Conservation (phyloP, 441 rosid genomes). For the Corymbia calophylla region DNA sequence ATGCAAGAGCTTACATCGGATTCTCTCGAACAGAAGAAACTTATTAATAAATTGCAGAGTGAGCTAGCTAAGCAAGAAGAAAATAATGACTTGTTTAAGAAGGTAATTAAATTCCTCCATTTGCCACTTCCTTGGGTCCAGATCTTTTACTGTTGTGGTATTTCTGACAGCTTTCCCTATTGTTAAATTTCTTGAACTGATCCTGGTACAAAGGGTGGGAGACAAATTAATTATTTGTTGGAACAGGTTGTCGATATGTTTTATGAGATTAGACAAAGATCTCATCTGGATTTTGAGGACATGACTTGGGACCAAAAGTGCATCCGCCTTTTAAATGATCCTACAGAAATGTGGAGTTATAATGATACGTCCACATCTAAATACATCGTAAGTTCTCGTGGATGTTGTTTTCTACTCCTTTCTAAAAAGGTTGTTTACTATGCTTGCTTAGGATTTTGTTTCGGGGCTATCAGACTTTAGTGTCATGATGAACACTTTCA, state of each 20-base stretch:
- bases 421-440: not conserved
- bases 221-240: not conserved
- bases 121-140: not conserved
- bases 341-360: conserved; percentile 72
- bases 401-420: not conserved
- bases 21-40: conserved; percentile 52
- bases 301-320: conserved; percentile 64
- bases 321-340: conserved; percentile 55
- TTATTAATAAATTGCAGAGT: conserved; percentile 46
- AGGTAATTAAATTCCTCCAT: conserved; percentile 27
- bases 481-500: not conserved
- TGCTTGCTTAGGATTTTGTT: not conserved
- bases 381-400: conserved; percentile 63
- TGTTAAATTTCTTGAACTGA: not conserved
- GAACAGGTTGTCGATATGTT: conserved; percentile 70
- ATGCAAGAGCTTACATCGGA: conserved; percentile 63
- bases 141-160: not conserved
- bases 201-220: not conserved
- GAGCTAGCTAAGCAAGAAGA: conserved; percentile 55
- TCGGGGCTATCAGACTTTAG: not conserved
- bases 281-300: conserved; percentile 39
- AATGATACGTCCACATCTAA: conserved; percentile 75
- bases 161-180: not conserved
- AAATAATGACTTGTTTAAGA: conserved; percentile 45
- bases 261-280: conserved; percentile 54